A percentile compares a stretch with the other conserved stretches of the same genome.
These are phyloP conservation scores for Elaphomyces granulatus DNA, from an alignment of 495 filamentous ascomycete genomes.

Conservation along the genomic window DNA sequence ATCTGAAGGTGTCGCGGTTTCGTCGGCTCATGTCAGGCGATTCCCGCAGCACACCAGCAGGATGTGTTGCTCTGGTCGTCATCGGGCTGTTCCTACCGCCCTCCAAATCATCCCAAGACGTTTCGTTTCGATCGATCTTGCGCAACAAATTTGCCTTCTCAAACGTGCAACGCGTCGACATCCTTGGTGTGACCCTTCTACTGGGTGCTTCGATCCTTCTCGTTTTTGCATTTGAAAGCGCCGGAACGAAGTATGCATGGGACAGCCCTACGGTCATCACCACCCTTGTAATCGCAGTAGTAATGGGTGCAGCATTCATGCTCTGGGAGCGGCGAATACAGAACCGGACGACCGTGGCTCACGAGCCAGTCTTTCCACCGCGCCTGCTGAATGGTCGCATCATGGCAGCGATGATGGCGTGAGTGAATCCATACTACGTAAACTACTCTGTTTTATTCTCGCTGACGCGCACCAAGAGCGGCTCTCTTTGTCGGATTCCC, in stretches of 20 bases:
- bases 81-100: too few species aligned
- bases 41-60: too few species aligned
- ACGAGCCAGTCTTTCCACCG: constrained; percentile 7
- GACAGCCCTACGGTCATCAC: constrained; percentile 22
- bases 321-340: constrained; percentile 14
- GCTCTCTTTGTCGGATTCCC: constrained; percentile 1
- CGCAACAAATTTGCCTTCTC: background rate
- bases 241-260: constrained; percentile 28
- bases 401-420: constrained; percentile 2
- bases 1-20: too few species aligned
- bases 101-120: too few species aligned
- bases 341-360: background rate
- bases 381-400: constrained; percentile 5
- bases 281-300: constrained; percentile 14
- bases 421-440: background rate
- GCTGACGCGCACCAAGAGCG: background rate
- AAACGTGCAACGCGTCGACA: constrained; percentile 23
- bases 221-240: constrained; percentile 40
- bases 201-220: constrained; percentile 35
- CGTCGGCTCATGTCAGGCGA: too few species aligned
- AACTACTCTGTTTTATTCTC: background rate
- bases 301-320: constrained; percentile 15
- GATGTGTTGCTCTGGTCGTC: too few species aligned
- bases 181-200: constrained; percentile 34
- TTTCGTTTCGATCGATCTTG: too few species aligned